A percentile compares a stretch with the other conserved stretches of the same genome.
phyloP scores from a whole-genome alignment of 257 asterid genomes.

The Solanum virginianum region DNA sequence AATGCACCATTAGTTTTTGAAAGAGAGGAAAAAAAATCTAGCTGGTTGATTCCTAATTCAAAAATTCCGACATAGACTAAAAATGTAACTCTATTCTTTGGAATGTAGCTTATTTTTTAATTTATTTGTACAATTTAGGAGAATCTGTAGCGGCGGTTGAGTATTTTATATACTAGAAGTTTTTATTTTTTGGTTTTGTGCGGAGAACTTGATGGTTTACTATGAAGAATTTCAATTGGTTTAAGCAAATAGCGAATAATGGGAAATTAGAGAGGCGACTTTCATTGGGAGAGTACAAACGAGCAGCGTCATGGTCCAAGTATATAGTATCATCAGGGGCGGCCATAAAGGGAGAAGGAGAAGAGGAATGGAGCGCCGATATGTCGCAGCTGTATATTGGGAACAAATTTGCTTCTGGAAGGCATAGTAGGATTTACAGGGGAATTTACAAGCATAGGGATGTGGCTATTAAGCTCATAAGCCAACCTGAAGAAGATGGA shows the following conservation, averaged over 20 bases:
- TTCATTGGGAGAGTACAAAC: conserved; percentile 77
- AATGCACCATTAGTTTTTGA: background rate
- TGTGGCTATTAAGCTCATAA: conserved; percentile 88
- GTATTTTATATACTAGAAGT: background rate
- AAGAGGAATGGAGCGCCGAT: conserved; percentile 92
- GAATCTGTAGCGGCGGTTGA: background rate
- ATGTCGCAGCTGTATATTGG: conserved; percentile 91
- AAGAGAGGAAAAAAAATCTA: background rate
- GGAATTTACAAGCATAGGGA: conserved; percentile 81
- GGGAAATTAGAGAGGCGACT: conserved; percentile 85
- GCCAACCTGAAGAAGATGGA: conserved; percentile 94
- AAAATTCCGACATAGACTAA: background rate
- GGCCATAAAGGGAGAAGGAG: conserved; percentile 63
- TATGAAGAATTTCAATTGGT: conserved; percentile 58
- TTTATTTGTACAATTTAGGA: background rate
- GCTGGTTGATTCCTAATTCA: background rate
- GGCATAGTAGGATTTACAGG: conserved; percentile 89
- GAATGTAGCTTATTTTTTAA: background rate
- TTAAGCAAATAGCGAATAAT: conserved; percentile 60
- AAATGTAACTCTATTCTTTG: background rate
- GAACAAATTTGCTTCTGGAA: conserved; percentile 84
- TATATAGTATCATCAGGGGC: conserved; percentile 82
- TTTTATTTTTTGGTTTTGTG: background rate
- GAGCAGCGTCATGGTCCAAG: conserved; percentile 94
- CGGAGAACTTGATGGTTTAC: background rate